phyloP scores from a whole-genome alignment of 352 stramenopile genomes.

The Halophytophthora batemanensis region DNA sequence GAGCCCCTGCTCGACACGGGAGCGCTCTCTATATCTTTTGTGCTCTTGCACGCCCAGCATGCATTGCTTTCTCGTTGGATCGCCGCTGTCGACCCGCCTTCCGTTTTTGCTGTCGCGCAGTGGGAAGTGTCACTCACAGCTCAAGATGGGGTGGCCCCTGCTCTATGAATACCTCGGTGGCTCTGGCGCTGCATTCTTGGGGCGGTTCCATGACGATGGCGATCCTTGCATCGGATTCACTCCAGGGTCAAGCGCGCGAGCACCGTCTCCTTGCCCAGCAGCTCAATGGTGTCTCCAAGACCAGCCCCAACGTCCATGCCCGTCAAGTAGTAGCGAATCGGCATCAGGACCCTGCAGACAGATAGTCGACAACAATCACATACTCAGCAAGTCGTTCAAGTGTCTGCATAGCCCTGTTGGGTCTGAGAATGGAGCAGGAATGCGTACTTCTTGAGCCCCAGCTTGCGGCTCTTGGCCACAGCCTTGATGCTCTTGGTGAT shows the following conservation, averaged over 20 bases:
- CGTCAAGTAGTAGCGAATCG: conserved; percentile 82
- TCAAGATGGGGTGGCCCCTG: too few species aligned
- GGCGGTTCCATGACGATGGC: too few species aligned
- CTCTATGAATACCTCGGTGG: too few species aligned
- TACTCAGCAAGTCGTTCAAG: conserved; percentile 1
- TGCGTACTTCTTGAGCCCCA: conserved; percentile 81
- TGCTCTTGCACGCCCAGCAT: conserved; percentile 6
- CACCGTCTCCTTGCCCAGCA: conserved; percentile 61
- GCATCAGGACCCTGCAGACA: conserved; percentile 74
- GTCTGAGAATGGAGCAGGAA: conserved; percentile 6
- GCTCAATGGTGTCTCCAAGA: conserved; percentile 78
- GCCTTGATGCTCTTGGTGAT: conserved; percentile 80
- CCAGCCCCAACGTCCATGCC: conserved; percentile 84
- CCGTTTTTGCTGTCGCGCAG: too few species aligned
- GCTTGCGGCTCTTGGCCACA: conserved; percentile 69
- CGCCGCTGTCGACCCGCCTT: too few species aligned
- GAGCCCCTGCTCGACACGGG: conserved; percentile 3
- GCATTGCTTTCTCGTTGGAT: conserved; percentile 14
- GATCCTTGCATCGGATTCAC: conserved; percentile 1
- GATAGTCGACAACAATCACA: conserved; percentile 9
- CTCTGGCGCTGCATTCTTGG: too few species aligned
- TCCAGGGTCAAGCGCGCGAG: conserved; percentile 42
- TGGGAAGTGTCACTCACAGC: too few species aligned
- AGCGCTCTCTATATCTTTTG: conserved; percentile 13
- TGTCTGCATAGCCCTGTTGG: background rate